Evolutionary conservation across 2,329 filamentous ascomycete species (phyloP).

Genomic region (Dactylellina cionopaga): DNA sequence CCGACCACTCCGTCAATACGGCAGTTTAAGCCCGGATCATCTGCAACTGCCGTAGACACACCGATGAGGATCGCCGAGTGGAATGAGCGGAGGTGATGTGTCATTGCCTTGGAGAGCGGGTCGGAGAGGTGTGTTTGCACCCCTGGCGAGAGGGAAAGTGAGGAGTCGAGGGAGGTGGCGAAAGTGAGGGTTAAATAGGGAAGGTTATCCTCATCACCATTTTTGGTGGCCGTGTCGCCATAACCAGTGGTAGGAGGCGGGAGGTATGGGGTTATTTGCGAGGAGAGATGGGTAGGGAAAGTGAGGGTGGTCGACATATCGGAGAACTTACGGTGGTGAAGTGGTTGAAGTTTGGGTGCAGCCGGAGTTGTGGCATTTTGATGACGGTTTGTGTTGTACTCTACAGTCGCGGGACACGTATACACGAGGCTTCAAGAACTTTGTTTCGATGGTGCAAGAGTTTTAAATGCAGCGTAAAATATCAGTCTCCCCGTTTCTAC

Average conservation of each 20-base stretch:
- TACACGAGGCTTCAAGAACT: too few relatives aligned
- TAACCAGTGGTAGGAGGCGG: slow-evolving; percentile 7
- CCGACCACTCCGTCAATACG: slow-evolving; percentile 69
- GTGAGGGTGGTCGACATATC: slow-evolving; percentile 25
- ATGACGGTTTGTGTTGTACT: not conserved
- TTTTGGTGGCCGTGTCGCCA: not conserved
- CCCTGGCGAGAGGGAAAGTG: slow-evolving; percentile 78
- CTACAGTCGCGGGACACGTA: too few relatives aligned
- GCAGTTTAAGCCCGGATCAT: slow-evolving; percentile 87
- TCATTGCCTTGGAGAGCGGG: slow-evolving; percentile 86
- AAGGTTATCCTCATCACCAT: slow-evolving; percentile 31
- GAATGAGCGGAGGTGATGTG: slow-evolving; percentile 82
- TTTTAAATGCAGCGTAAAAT: too few relatives aligned
- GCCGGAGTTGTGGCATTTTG: slow-evolving; percentile 28
- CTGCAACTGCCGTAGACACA: slow-evolving; percentile 82
- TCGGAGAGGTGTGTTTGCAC: slow-evolving; percentile 86
- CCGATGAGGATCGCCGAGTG: slow-evolving; percentile 89
- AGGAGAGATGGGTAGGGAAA: slow-evolving; percentile 30
- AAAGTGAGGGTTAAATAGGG: slow-evolving; percentile 83
- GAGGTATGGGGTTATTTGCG: slow-evolving; percentile 55
- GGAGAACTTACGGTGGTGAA: not conserved
- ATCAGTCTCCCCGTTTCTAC: too few relatives aligned
- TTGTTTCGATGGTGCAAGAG: too few relatives aligned
- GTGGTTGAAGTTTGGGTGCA: not conserved
- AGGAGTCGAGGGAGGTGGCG: slow-evolving; percentile 86